A percentile compares a stretch with the other conserved stretches of the same genome.
These are phyloP conservation scores for Euphorbia peplus DNA, from an alignment of 345 rosid species.

Conservation along the genomic window DNA sequence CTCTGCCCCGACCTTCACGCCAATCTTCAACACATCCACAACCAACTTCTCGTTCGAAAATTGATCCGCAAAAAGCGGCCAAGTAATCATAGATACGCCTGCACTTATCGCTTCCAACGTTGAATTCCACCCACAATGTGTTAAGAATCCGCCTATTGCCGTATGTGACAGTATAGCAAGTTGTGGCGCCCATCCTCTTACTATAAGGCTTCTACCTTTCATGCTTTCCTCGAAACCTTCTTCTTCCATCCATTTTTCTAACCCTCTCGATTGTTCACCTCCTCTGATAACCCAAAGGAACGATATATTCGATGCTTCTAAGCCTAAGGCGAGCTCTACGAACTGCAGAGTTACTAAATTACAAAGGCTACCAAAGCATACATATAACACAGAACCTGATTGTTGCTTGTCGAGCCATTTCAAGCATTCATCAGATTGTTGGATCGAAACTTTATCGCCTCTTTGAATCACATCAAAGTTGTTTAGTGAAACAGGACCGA, in stretches of 20 bases:
- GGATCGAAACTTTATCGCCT: neutral
- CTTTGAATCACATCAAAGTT: neutral
- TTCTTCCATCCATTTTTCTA: too few relatives aligned
- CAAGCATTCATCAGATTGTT: neutral
- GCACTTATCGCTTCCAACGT: too few relatives aligned
- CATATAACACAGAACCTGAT: slow-evolving; percentile 12
- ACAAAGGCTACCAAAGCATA: slow-evolving; percentile 17
- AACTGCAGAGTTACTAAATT: slow-evolving; percentile 3
- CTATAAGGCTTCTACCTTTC: too few relatives aligned
- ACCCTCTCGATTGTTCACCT: neutral
- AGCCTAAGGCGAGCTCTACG: slow-evolving; percentile 7
- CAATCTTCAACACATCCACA: slow-evolving; percentile 10
- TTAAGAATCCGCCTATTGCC: slow-evolving; percentile 21
- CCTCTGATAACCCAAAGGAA: slow-evolving; percentile 17
- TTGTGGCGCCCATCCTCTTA: slow-evolving; percentile 25
- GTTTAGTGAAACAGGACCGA: neutral
- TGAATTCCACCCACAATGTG: too few relatives aligned
- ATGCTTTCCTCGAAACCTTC: too few relatives aligned
- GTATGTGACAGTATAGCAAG: slow-evolving; percentile 7
- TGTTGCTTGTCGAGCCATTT: too few relatives aligned
- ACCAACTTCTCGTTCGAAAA: neutral
- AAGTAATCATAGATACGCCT: too few relatives aligned
- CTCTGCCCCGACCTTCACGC: too few relatives aligned
- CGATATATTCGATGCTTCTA: slow-evolving; percentile 17
- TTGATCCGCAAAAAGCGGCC: too few relatives aligned